phyloP scores from a whole-genome alignment of 2,329 filamentous ascomycete species.

The Diplodia intermedia region DNA sequence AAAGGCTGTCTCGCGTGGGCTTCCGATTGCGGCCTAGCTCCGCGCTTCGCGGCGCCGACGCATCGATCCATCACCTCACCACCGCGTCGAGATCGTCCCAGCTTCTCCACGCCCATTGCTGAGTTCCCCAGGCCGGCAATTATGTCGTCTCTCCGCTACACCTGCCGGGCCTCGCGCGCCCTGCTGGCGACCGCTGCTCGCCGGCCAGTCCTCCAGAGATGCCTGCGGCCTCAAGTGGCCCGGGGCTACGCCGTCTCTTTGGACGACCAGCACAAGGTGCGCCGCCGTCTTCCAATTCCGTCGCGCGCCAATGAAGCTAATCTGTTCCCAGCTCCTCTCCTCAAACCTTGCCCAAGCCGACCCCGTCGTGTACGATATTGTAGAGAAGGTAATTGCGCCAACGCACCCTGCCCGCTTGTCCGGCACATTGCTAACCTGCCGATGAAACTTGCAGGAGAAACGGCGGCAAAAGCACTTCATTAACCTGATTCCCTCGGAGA shows the following conservation, averaged over 20 bases:
- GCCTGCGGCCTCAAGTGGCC: conserved; percentile 44
- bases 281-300: conserved; percentile 2
- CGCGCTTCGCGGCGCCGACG: not conserved
- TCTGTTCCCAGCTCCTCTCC: conserved; percentile 71
- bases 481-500: conserved; percentile 98
- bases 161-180: conserved; percentile 49
- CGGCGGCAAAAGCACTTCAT: conserved; percentile 96
- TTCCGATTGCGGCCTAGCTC: not conserved
- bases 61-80: conserved; percentile 30
- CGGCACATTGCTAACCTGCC: conserved; percentile 25
- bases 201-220: conserved; percentile 37
- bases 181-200: conserved; percentile 38
- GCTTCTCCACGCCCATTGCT: conserved; percentile 21
- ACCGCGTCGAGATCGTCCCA: conserved; percentile 24
- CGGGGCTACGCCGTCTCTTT: conserved; percentile 52
- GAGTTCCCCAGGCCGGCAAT: conserved; percentile 33
- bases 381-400: conserved; percentile 74
- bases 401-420: not conserved
- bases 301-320: conserved; percentile 33
- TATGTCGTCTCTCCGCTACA: conserved; percentile 53
- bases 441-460: conserved; percentile 73
- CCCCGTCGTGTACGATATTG: conserved; percentile 83
- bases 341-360: conserved; percentile 83
- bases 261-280: conserved; percentile 58
- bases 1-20: conserved; percentile 14